A percentile compares a stretch with the other conserved stretches of the same genome.
phyloP scores from a whole-genome alignment of 2,329 filamentous ascomycete species.

The Sclerotinia glacialis region DNA sequence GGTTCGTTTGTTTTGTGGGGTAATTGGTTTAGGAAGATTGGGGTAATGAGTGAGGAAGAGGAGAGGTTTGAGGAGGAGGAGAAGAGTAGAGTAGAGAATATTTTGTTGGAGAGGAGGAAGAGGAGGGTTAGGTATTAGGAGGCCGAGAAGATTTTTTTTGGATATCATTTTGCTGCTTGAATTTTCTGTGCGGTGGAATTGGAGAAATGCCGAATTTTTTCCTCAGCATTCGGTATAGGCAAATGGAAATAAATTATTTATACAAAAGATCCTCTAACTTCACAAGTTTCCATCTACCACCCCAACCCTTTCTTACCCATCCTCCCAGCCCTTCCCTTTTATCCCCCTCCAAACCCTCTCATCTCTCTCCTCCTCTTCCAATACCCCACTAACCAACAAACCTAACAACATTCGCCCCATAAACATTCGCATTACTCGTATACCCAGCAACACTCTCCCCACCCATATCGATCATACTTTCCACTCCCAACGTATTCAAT shows the following conservation, averaged over 20 bases:
- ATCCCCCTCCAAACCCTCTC: too few species aligned
- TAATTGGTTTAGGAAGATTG: neutral
- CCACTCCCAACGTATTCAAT: conserved; percentile 29
- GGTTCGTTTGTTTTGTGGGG: neutral
- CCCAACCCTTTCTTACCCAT: too few species aligned
- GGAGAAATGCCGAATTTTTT: neutral
- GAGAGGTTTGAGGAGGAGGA: neutral
- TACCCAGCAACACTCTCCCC: conserved; percentile 23
- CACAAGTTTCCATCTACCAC: too few species aligned
- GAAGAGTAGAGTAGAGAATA: neutral
- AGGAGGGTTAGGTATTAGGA: neutral
- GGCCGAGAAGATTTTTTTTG: too few species aligned
- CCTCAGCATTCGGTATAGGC: too few species aligned
- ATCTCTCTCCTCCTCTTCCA: too few species aligned
- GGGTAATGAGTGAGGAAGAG: neutral
- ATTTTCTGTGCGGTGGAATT: neutral
- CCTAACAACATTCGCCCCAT: conserved; percentile 27
- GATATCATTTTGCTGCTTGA: too few species aligned
- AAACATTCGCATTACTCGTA: conserved; percentile 28
- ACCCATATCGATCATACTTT: conserved; percentile 29
- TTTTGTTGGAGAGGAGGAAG: neutral
- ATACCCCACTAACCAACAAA: conserved; percentile 22
- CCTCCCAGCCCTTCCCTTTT: neutral
- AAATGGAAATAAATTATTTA: neutral
- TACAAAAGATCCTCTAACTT: neutral